Evolutionary conservation across 2,329 filamentous ascomycete genomes (phyloP).

Genomic region (Fusarium redolens): DNA sequence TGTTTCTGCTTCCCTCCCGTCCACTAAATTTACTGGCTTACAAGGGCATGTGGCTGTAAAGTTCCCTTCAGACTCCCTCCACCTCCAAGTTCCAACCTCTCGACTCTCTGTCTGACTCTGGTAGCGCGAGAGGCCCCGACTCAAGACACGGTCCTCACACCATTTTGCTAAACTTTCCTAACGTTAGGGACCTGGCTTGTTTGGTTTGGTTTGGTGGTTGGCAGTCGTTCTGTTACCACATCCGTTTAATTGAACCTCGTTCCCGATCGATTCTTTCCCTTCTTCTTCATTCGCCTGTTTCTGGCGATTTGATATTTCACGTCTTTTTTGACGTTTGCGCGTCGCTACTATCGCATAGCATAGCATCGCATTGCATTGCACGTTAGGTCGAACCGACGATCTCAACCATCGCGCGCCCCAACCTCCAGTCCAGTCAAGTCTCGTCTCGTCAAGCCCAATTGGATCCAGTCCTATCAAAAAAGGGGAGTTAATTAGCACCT

Average conservation of each 20-base stretch:
- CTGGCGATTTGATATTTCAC: slow-evolving; percentile 23
- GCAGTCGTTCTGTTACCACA: slow-evolving; percentile 1
- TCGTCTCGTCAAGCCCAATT: slow-evolving; percentile 7
- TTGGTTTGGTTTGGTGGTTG: slow-evolving; percentile 3
- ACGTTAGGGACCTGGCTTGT: slow-evolving; percentile 7
- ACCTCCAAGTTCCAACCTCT: slow-evolving; percentile 9
- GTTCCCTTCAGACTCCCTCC: slow-evolving; percentile 16
- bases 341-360: slow-evolving; percentile 18
- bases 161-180: slow-evolving; percentile 24
- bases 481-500: slow-evolving; percentile 42
- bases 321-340: slow-evolving; percentile 21
- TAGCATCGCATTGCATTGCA: slow-evolving; percentile 9
- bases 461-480: slow-evolving; percentile 25
- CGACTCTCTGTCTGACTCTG: slow-evolving; percentile 15
- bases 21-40: slow-evolving; percentile 9
- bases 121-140: slow-evolving; percentile 42
- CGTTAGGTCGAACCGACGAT: slow-evolving; percentile 20
- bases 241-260: slow-evolving; percentile 33
- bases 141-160: slow-evolving; percentile 42
- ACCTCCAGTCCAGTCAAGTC: slow-evolving; percentile 29
- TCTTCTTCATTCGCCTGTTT: slow-evolving; percentile 33
- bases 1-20: slow-evolving; percentile 33
- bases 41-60: slow-evolving; percentile 12
- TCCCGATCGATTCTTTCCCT: slow-evolving; percentile 11
- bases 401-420: slow-evolving; percentile 24